Evolutionary conservation across 108 stramenopile species (phyloP), one percentile per base, ranked within the genome.

Genomic region (Stephanodiscus triporus): DNA sequence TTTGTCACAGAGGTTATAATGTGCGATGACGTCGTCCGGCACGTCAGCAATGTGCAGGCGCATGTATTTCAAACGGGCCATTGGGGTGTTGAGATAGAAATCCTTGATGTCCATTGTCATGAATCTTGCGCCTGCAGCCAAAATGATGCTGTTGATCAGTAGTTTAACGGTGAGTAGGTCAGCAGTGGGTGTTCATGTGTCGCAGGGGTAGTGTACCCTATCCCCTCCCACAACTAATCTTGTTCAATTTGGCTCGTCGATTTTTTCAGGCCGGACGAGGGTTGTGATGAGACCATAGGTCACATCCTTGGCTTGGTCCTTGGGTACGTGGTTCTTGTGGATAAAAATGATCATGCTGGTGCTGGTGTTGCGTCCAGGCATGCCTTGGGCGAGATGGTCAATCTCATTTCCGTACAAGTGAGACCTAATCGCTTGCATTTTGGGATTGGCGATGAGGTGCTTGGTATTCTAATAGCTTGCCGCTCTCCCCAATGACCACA

Each of bases 71-170:
- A 7, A 54, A 0, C 53, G 8, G 0, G 66, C 55, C 62, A 85
- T 62, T 1, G 73, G 72, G 0, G 83, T 83, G 42, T 38, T 38
- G 0, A 88, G 73, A 68, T 83, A 88, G 56, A 85, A 85, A 54
- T 83, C 66, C 23, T 73, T 80, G 56, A 85, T 20, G 49, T 85
- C 82, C 13, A 71, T 32, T 9, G 54, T 78, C 57, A 75, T 51
- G 70, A 58, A 72, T n/a, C 60, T 68, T 2, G 83, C 55, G 5
- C 34, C 53, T 55, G 19, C 2, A 7, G 53, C 55, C 3, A 6
- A 48, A 4, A 66, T 48, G 32, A 34, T 34, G 32, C 32, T 34
- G 32, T 34, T 34, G 32, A 34, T 34, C 32, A 34, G 32, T 34
- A 34, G 32, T 34, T 34, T 34, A 5, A 34, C 32, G 2, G 32